phyloP scores from a whole-genome alignment of 805 yeast species.

The Cyberlindnera veronae region DNA sequence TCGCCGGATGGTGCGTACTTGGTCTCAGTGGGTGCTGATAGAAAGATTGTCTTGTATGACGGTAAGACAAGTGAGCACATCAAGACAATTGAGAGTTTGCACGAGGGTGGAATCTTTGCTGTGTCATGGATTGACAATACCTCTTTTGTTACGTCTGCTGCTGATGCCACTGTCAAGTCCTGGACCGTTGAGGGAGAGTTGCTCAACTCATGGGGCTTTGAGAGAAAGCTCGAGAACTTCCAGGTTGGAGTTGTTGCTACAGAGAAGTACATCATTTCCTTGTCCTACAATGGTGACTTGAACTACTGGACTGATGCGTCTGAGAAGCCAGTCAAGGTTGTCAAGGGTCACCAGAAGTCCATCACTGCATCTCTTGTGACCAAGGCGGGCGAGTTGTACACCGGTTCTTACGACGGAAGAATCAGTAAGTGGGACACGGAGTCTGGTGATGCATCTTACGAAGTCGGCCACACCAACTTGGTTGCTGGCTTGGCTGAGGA shows the following conservation, averaged over 20 bases:
- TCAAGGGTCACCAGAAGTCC: conserved; percentile 80
- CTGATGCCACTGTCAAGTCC: conserved; percentile 70
- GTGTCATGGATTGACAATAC: conserved; percentile 64
- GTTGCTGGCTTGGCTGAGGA: conserved; percentile 48
- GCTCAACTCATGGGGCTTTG: conserved; percentile 49
- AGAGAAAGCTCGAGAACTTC: conserved; percentile 54
- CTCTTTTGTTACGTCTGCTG: conserved; percentile 74
- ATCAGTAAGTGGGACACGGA: conserved; percentile 54
- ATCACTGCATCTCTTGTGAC: conserved; percentile 55
- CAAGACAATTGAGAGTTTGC: conserved; percentile 45
- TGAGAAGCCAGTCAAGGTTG: conserved; percentile 29
- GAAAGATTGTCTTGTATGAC: conserved; percentile 72
- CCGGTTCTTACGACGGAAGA: conserved; percentile 85
- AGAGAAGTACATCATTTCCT: conserved; percentile 54
- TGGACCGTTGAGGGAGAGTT: conserved; percentile 53
- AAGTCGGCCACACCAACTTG: conserved; percentile 57
- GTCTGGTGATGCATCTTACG: conserved; percentile 35
- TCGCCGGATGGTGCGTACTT: conserved; percentile 76
- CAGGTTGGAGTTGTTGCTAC: conserved; percentile 77
- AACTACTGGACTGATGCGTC: conserved; percentile 49
- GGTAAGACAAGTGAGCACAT: conserved; percentile 81
- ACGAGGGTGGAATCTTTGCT: conserved; percentile 79
- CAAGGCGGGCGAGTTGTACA: conserved; percentile 30
- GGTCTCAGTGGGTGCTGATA: conserved; percentile 83
- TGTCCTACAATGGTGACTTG: conserved; percentile 71